phyloP scores from a whole-genome alignment of 805 yeast species.

The Ogataea degrootiae region DNA sequence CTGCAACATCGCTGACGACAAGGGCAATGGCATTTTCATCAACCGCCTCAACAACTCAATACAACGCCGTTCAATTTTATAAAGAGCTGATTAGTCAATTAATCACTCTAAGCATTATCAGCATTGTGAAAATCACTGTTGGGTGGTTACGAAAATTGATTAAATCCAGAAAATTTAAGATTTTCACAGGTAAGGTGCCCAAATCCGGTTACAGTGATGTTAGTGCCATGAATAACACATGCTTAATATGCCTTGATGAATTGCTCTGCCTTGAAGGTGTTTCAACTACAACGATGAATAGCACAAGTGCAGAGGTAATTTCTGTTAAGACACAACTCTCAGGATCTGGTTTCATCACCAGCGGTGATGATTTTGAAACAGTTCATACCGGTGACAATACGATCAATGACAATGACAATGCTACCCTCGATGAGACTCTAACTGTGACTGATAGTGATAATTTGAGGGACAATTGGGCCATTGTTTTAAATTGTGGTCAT shows the following conservation, averaged over 20 bases:
- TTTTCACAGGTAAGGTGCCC: conserved; percentile 9
- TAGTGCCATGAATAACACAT: conserved; percentile 9
- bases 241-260: conserved; percentile 16
- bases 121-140: conserved; percentile 9
- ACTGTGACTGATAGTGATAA: not conserved
- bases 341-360: too few species aligned
- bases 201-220: conserved; percentile 4
- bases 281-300: too few species aligned
- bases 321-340: too few species aligned
- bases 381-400: not conserved
- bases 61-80: not conserved
- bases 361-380: too few species aligned
- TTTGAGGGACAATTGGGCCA: not conserved
- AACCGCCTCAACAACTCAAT: too few species aligned
- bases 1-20: not conserved
- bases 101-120: conserved; percentile 4
- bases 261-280: not conserved
- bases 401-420: conserved; percentile 11
- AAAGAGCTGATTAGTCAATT: conserved; percentile 3
- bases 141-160: conserved; percentile 11
- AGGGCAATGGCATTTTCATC: not conserved
- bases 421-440: not conserved
- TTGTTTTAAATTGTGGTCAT: conserved; percentile 33
- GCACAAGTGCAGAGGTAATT: too few species aligned
- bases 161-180: conserved; percentile 11